Conservation (phyloP, 2,329 filamentous ascomycete genomes). For the Epichloe uncinata region DNA sequence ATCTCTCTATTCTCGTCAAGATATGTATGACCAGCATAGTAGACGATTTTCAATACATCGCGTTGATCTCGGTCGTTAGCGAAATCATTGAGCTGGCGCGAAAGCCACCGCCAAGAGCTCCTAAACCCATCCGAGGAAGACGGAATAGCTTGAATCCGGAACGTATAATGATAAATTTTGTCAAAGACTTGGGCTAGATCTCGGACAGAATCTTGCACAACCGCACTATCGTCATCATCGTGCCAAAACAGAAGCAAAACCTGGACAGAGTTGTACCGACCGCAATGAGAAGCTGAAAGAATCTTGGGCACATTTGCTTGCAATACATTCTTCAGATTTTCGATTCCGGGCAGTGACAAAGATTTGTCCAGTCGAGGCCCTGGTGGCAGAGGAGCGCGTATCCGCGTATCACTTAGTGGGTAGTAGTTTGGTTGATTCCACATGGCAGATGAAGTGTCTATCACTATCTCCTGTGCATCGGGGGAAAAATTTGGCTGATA, state of each 20-base stretch:
- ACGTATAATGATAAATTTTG: constrained; percentile 38
- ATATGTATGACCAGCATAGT: constrained; percentile 42
- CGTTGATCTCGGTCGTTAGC: constrained; percentile 39
- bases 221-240: constrained; percentile 33
- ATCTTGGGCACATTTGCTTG: constrained; percentile 36
- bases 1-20: constrained; percentile 43
- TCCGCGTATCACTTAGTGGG: constrained; percentile 32
- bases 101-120: constrained; percentile 41
- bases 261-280: constrained; percentile 39
- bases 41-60: constrained; percentile 45
- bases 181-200: constrained; percentile 38
- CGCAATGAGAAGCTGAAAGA: constrained; percentile 34
- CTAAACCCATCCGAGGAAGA: constrained; percentile 31
- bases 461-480: constrained; percentile 41
- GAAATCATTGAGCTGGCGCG: constrained; percentile 37
- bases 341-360: constrained; percentile 34
- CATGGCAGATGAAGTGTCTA: constrained; percentile 27
- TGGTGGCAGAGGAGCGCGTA: constrained; percentile 43
- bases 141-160: constrained; percentile 36
- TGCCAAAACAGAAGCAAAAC: constrained; percentile 44
- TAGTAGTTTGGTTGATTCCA: constrained; percentile 24
- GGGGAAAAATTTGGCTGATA: constrained; percentile 27
- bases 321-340: constrained; percentile 38
- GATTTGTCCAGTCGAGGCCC: constrained; percentile 41
- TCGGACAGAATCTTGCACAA: constrained; percentile 27